These are phyloP conservation scores for Austroboletus rostrupii DNA, from an alignment of 1,284 basidiomycete species.

Conservation along the genomic window DNA sequence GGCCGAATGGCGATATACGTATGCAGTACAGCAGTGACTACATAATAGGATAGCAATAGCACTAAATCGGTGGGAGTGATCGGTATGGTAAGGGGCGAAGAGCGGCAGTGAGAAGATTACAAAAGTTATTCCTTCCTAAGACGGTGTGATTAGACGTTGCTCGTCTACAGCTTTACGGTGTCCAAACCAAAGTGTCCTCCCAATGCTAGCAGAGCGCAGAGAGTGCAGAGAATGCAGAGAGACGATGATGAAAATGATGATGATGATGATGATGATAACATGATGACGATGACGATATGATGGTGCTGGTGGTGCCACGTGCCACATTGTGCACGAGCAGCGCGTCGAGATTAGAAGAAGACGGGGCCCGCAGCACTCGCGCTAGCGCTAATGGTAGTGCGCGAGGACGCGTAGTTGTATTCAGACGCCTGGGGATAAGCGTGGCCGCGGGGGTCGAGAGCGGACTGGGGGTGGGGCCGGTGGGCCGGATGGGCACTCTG, in stretches of 20 bases:
- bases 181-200: conserved; percentile 7
- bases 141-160: conserved; percentile 18
- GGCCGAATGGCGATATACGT: conserved; percentile 9
- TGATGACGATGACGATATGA: background rate
- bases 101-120: conserved; percentile 11
- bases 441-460: conserved; percentile 18
- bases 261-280: background rate
- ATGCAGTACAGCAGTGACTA: conserved; percentile 14
- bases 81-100: conserved; percentile 5
- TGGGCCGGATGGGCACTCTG: conserved; percentile 12
- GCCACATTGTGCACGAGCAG: background rate
- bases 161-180: conserved; percentile 1
- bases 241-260: background rate
- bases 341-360: conserved; percentile 36
- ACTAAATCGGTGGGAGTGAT: conserved; percentile 1
- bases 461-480: conserved; percentile 15
- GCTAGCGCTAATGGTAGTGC: conserved; percentile 41
- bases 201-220: conserved; percentile 4
- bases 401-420: conserved; percentile 29
- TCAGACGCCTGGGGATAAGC: conserved; percentile 33
- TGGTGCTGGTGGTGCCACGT: background rate
- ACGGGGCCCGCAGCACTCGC: conserved; percentile 43
- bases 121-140: conserved; percentile 12
- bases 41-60: conserved; percentile 8
- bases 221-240: conserved; percentile 1